These are phyloP conservation scores for Neophaeococcomyces mojaviensis DNA, from an alignment of 2,329 filamentous ascomycete species.

Conservation along the genomic window DNA sequence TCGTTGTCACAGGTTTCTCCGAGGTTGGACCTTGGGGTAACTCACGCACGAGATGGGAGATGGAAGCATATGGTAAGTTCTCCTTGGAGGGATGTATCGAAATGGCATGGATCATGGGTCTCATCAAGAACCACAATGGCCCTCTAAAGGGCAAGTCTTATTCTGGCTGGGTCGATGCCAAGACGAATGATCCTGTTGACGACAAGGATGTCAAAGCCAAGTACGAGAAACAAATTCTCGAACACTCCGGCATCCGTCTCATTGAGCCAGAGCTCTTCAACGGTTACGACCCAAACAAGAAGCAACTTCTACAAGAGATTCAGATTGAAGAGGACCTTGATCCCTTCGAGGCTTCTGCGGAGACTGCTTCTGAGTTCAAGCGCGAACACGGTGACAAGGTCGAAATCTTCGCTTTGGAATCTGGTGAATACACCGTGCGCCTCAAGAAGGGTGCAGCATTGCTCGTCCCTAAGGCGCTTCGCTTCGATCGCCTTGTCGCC, in stretches of 20 bases:
- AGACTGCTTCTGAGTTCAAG: constrained; percentile 95
- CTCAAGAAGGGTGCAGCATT: constrained; percentile 92
- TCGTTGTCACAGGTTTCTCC: constrained; percentile 93
- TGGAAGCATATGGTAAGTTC: constrained; percentile 95
- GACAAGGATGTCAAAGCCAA: constrained; percentile 97
- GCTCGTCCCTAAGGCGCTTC: constrained; percentile 91
- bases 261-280: constrained; percentile 96
- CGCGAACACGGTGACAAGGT: constrained; percentile 96
- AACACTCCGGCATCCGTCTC: constrained; percentile 93
- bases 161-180: constrained; percentile 89
- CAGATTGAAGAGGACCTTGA: constrained; percentile 96
- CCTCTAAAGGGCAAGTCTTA: constrained; percentile 93
- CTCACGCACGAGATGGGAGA: constrained; percentile 96
- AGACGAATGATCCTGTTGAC: constrained; percentile 89
- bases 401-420: constrained; percentile 93
- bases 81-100: constrained; percentile 96
- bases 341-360: constrained; percentile 93
- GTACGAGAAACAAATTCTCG: constrained; percentile 93
- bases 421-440: constrained; percentile 87
- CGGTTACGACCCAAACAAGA: constrained; percentile 96
- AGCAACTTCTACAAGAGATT: constrained; percentile 95
- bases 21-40: constrained; percentile 99
- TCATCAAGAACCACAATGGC: constrained; percentile 98
- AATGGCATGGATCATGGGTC: constrained; percentile 99
- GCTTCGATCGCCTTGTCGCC: constrained; percentile 94